Base-by-base conservation (phyloP, 2,329 filamentous ascomycete species). In the Falciphora oryzae region DNA sequence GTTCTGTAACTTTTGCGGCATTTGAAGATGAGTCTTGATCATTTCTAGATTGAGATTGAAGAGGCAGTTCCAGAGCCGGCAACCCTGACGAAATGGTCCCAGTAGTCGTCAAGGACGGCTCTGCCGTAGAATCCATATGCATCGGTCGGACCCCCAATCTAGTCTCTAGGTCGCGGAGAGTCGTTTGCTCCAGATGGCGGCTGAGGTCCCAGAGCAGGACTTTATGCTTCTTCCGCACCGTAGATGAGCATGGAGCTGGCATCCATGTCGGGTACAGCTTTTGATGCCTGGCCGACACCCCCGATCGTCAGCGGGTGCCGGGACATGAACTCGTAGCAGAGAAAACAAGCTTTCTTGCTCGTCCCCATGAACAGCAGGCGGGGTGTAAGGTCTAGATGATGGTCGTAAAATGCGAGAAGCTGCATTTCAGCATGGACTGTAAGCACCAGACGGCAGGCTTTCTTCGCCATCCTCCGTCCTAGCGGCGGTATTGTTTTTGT, bases 291-390 rank as follows among this genome's bases (percentile, higher is more conserved):
- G 69, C 67, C 53, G 68, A 70, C 57, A 69, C 70, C 50, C n/a
- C 35, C 38, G 57, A 71, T 65, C 50, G 38, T 50, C 18, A 66
- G 66, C 13, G 68, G 67, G 67, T 71, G 70, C 28, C 29, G 64
- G 31, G 56, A 28, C 27, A 72, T 65, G 59, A 69, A 72, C 57
- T 67, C 53, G 44, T 67, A 60, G 64, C 69, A 72, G 57, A 70
- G 66, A 65, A 67, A 72, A 65, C 70, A 72, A 13, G 69, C 68
- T 65, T 72, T 72, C 65, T 71, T 72, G 67, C 70, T 71, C 5
- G 67, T 69, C n/a, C 70, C 70, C 27, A 72, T 71, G 32, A 71
- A 71, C 27, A 57, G 65, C 59, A 69, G 57, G 13, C 58, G 65
- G 22, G 70, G 70, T 31, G 32, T 66, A n/a, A 50, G 62, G 50